Base-by-base conservation (phyloP, 805 yeast species). In the Monosporozyma unispora region DNA sequence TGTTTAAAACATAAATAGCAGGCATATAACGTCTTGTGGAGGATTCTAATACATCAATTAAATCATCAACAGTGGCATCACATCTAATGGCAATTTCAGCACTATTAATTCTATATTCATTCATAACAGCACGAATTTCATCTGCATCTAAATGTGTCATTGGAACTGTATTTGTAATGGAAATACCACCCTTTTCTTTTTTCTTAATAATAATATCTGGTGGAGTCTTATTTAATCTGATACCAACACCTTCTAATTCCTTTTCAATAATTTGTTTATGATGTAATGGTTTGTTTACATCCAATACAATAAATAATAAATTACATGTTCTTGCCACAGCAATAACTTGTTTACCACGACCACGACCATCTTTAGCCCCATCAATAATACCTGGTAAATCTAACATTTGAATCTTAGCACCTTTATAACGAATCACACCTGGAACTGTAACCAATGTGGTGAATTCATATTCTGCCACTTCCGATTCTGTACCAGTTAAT, bases 281-380 rank as follows among this genome's bases (percentile, higher is more conserved):
- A 54, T 85, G 90, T 59, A 93, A 75, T 3, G 99, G 99, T 65
- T 93, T 93, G 70, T 89, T 88, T 50, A 93, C 99, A 67, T 93
- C 99, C 62, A 93, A 73, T 3, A 93, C 96, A 64, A 93, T 87
- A 68, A 93, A 93, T 46, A 93, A 78, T 61, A 93, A 73, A 66
- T 93, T 90, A 66, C 96, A 95, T 2, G 97, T 88, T 70, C 99
- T 80, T n/a, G 98, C 98, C 52, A 93, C 99, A 2, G 99, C 99
- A 70, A 93, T 93, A 49, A 93, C 99, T 71, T 93, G 99, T 59
- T 79, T 84, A 76, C 95, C 95, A 76, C 95, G 77, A 71, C 95
- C 95, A 66, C 84, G 80, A 70, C 95, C 95, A 61, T 86, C 93
- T 57, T 85, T 85, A 54, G 95, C 95, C 69, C 95, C 95, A 68